A percentile compares a stretch with the other conserved stretches of the same genome.
Evolutionary conservation across 345 rosid species (phyloP).

Genomic region (Eucalyptus marginata): DNA sequence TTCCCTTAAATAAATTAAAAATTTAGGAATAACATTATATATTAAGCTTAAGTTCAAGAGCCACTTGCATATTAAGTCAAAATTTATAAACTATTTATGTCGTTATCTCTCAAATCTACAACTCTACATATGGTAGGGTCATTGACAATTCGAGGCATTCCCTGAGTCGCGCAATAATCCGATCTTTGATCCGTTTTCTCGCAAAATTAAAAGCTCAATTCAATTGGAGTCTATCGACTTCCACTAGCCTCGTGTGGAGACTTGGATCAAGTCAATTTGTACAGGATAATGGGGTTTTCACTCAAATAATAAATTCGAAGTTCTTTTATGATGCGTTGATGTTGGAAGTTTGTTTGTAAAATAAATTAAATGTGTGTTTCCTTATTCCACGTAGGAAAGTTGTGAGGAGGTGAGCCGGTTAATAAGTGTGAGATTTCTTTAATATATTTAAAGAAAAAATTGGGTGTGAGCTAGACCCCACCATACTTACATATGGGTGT

Average conservation of each 20-base stretch:
- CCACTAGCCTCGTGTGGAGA: neutral
- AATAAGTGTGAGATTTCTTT: no score
- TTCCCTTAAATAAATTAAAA: rapidly evolving
- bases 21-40: no score
- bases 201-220: neutral
- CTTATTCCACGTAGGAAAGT: rapidly evolving
- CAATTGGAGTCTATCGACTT: neutral
- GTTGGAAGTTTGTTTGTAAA: no score
- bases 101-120: no score
- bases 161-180: neutral
- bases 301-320: neutral
- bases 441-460: no score
- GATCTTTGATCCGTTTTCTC: neutral
- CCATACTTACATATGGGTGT: rapidly evolving
- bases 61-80: no score
- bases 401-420: no score
- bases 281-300: neutral
- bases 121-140: neutral
- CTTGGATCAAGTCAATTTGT: neutral
- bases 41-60: no score
- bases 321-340: neutral
- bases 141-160: neutral
- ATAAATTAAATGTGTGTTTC: no score
- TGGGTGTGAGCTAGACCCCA: no score
- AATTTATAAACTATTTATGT: no score